These are phyloP conservation scores for Saururus chinensis DNA, from an alignment of 164 flowering plant genomes.

Conservation along the genomic window DNA sequence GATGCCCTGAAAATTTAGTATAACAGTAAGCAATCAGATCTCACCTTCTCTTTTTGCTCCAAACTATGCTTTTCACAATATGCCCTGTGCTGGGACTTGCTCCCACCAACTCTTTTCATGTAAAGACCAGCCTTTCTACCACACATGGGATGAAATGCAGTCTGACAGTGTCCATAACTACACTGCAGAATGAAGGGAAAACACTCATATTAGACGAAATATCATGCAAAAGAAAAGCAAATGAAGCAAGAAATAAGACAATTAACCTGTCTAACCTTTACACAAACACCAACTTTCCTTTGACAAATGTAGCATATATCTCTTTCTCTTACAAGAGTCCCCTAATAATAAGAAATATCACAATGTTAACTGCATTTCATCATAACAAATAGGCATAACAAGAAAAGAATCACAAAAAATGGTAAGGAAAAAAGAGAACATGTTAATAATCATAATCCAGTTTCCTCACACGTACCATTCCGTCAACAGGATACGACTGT, in stretches of 20 bases:
- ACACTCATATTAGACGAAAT: not conserved
- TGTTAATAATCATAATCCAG: not conserved
- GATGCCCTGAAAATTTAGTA: not conserved
- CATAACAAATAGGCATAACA: not conserved
- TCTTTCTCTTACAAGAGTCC: constrained; percentile 34
- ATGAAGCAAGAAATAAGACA: not conserved
- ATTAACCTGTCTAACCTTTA: constrained; percentile 45
- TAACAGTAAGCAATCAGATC: not conserved
- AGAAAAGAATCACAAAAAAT: too few species aligned
- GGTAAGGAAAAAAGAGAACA: not conserved
- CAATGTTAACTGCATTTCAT: not conserved
- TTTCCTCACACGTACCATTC: constrained; percentile 55
- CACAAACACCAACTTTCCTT: constrained; percentile 59
- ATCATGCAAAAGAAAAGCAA: not conserved
- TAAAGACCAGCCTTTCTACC: constrained; percentile 70
- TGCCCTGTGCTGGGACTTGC: constrained; percentile 78
- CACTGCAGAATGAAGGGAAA: constrained; percentile 50
- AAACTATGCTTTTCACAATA: constrained; percentile 84
- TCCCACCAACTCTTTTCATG: constrained; percentile 53
- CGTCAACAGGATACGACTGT: constrained; percentile 65
- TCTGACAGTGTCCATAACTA: constrained; percentile 74
- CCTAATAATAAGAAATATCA: constrained; percentile 30
- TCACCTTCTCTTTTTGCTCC: constrained; percentile 85
- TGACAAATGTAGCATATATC: constrained; percentile 60
- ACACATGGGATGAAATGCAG: constrained; percentile 84